Evolutionary conservation across 2,329 filamentous ascomycete species (phyloP).

Genomic region (Saccharata proteae): DNA sequence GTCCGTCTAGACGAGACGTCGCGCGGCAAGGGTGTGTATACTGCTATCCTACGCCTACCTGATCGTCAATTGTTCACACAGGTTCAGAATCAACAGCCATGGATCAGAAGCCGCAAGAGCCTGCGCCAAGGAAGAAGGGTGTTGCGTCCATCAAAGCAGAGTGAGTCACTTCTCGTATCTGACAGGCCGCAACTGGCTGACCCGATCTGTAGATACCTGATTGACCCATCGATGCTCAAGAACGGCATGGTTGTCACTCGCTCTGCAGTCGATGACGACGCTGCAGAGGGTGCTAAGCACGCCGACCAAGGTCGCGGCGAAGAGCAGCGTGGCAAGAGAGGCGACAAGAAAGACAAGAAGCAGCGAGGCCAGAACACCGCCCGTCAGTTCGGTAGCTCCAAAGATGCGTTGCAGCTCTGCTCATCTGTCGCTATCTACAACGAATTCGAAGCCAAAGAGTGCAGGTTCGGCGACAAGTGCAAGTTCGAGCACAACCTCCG

Average conservation of each 20-base stretch:
- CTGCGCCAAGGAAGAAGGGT: constrained; percentile 37
- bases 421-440: constrained; percentile 56
- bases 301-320: constrained; percentile 27
- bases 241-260: constrained; percentile 9
- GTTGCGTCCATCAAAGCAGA: constrained; percentile 63
- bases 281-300: constrained; percentile 43
- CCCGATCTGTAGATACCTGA: constrained; percentile 24
- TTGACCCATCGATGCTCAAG: constrained; percentile 18
- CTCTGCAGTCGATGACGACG: constrained; percentile 39
- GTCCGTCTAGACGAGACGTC: constrained; percentile 4
- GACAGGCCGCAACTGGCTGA: too few relatives aligned
- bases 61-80: constrained; percentile 1
- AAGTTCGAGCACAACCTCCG: constrained; percentile 74
- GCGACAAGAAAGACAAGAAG: constrained; percentile 50
- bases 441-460: constrained; percentile 70
- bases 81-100: too few relatives aligned
- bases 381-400: constrained; percentile 67
- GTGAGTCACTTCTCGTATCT: constrained; percentile 38
- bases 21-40: too few relatives aligned
- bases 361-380: constrained; percentile 69
- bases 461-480: constrained; percentile 69
- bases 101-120: too few relatives aligned
- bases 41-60: not conserved
- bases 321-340: constrained; percentile 28
- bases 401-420: constrained; percentile 68